phyloP scores from a whole-genome alignment of 805 yeast genomes.

The Wickerhamomyces ciferrii region DNA sequence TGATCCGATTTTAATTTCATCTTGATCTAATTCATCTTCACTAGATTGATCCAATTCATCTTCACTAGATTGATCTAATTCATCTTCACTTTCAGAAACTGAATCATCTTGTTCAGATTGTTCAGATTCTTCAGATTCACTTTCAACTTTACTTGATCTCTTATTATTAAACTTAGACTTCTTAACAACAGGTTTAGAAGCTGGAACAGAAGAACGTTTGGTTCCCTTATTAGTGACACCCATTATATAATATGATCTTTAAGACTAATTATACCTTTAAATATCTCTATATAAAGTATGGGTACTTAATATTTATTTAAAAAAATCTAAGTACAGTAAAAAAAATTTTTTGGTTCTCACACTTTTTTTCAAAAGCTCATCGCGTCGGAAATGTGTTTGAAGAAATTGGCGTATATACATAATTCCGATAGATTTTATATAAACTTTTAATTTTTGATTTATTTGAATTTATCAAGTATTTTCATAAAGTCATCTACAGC shows the following conservation, averaged over 20 bases:
- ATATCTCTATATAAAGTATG: too few species aligned
- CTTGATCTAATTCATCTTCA: constrained; percentile 26
- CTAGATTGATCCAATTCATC: constrained; percentile 25
- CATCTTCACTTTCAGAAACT: constrained; percentile 7
- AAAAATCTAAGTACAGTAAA: background rate
- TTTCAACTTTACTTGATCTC: constrained; percentile 24
- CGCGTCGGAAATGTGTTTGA: too few species aligned
- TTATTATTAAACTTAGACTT: constrained; percentile 15
- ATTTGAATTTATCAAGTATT: too few species aligned
- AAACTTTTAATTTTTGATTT: too few species aligned
- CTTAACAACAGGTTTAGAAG: constrained; percentile 7
- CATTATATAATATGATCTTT: too few species aligned
- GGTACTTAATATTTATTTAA: too few species aligned
- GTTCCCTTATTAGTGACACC: constrained; percentile 14
- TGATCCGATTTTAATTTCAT: constrained; percentile 19
- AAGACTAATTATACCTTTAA: background rate
- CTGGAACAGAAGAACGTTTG: constrained; percentile 14
- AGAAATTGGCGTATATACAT: too few species aligned
- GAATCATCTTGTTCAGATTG: constrained; percentile 17
- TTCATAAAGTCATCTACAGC: too few species aligned
- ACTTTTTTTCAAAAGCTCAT: background rate
- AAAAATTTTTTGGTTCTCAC: constrained; percentile 1
- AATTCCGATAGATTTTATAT: too few species aligned
- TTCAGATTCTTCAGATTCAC: constrained; percentile 26
- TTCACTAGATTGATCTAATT: constrained; percentile 7